Evolutionary conservation across 2,329 filamentous ascomycete species (phyloP).

Genomic region (Xylaria sp.): DNA sequence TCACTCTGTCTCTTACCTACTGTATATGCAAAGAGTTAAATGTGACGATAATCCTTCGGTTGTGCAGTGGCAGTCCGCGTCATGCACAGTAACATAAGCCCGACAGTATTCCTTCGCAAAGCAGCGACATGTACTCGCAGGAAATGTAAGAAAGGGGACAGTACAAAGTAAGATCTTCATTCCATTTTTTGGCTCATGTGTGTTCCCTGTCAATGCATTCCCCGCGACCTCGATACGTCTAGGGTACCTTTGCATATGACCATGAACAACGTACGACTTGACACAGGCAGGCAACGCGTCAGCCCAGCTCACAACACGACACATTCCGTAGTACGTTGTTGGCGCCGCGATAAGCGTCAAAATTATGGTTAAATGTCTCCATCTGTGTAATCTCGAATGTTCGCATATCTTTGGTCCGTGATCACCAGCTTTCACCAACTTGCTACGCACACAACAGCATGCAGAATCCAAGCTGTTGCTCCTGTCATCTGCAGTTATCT

Average conservation of each 20-base stretch:
- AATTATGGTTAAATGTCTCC: constrained; percentile 16
- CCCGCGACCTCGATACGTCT: neutral
- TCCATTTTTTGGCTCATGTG: neutral
- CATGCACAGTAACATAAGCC: constrained; percentile 2
- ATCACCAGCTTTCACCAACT: neutral
- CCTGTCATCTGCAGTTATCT: neutral
- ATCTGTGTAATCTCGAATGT: neutral
- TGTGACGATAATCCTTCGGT: neutral
- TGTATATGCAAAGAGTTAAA: neutral
- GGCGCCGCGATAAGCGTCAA: constrained; percentile 22
- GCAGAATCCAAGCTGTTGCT: neutral
- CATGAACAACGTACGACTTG: neutral
- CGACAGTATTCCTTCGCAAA: neutral
- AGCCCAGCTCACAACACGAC: neutral
- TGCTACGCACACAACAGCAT: neutral
- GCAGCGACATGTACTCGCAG: constrained; percentile 4
- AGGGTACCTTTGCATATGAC: neutral
- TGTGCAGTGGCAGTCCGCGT: constrained; percentile 14
- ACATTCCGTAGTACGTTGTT: constrained; percentile 3
- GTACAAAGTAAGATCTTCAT: neutral
- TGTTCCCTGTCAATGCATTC: constrained; percentile 6
- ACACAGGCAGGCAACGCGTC: constrained; percentile 1
- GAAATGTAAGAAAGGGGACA: neutral
- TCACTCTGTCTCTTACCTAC: neutral
- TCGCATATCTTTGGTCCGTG: constrained; percentile 7